Percentiles rank a stretch among this genome's conserved stretches.
These are phyloP conservation scores for Cornus kousa DNA, from an alignment of 148 eudicot genomes.

Conservation along the genomic window DNA sequence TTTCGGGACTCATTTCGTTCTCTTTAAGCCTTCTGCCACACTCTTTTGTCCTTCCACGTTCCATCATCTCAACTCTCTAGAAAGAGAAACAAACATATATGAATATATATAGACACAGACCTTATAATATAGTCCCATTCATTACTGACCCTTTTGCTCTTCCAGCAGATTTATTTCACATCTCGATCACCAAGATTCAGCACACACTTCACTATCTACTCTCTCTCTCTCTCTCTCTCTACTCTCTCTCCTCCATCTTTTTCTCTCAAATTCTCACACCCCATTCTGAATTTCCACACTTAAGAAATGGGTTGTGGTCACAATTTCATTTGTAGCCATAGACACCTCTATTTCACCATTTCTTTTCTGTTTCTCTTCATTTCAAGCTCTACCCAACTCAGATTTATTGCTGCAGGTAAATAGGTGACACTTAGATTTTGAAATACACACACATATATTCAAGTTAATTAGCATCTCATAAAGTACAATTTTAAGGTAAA, in stretches of 20 bases:
- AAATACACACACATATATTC: not conserved
- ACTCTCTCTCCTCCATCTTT: not conserved
- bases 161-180: constrained; percentile 5
- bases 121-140: not conserved
- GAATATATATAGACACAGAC: too few relatives aligned
- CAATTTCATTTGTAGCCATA: constrained; percentile 2
- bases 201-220: not conserved
- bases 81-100: not conserved
- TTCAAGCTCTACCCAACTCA: constrained; percentile 34
- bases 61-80: constrained; percentile 17
- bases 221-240: not conserved
- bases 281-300: too few relatives aligned
- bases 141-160: not conserved
- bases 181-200: constrained; percentile 14
- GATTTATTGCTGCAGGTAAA: constrained; percentile 36
- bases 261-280: not conserved
- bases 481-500: not conserved
- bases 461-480: too few relatives aligned
- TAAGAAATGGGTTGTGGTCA: constrained; percentile 29
- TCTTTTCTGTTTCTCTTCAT: constrained; percentile 33
- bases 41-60: constrained; percentile 24
- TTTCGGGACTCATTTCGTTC: constrained; percentile 1
- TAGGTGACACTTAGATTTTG: not conserved
- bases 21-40: not conserved
- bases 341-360: constrained; percentile 20